Evolutionary conservation across 768 basidiomycete species (phyloP).

Genomic region (Boletus sensibilis): DNA sequence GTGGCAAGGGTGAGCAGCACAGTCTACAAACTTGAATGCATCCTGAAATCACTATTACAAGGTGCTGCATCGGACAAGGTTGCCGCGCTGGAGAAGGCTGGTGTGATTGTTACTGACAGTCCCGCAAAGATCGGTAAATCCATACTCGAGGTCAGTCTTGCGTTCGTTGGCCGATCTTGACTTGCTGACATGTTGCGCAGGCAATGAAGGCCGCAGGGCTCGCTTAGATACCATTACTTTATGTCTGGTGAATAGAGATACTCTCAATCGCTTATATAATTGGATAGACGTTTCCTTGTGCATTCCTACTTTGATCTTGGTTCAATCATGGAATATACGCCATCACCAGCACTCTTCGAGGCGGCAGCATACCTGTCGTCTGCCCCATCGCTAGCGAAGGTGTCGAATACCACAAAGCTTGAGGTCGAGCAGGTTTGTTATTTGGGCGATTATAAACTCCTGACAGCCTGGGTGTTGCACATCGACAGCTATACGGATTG

Average conservation of each 20-base stretch:
- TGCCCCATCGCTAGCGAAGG: slow-evolving; percentile 49
- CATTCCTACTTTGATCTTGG: neutral
- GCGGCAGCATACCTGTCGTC: slow-evolving; percentile 67
- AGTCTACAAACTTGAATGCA: neutral
- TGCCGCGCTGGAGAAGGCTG: slow-evolving; percentile 83
- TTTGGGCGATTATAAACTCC: slow-evolving; percentile 13
- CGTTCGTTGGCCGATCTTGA: neutral
- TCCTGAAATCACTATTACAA: slow-evolving; percentile 25
- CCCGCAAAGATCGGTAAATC: slow-evolving; percentile 91
- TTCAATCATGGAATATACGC: slow-evolving; percentile 27
- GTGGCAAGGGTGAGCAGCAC: slow-evolving; percentile 77
- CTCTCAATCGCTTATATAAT: slow-evolving; percentile 38
- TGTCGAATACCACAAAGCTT: slow-evolving; percentile 65
- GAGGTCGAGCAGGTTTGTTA: slow-evolving; percentile 54
- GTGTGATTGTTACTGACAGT: slow-evolving; percentile 90
- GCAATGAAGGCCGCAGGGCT: slow-evolving; percentile 79
- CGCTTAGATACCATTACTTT: slow-evolving; percentile 42
- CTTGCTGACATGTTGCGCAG: slow-evolving; percentile 36
- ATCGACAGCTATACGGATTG: slow-evolving; percentile 74
- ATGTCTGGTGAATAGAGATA: neutral
- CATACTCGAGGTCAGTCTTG: slow-evolving; percentile 76
- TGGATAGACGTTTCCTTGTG: slow-evolving; percentile 9
- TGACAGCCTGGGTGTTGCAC: slow-evolving; percentile 26
- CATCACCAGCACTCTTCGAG: slow-evolving; percentile 47
- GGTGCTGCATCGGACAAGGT: slow-evolving; percentile 95